Percentiles rank a stretch among this genome's conserved stretches.
Evolutionary conservation across 2,329 filamentous ascomycete species (phyloP).

Genomic region (Trichoderma endophyticum): DNA sequence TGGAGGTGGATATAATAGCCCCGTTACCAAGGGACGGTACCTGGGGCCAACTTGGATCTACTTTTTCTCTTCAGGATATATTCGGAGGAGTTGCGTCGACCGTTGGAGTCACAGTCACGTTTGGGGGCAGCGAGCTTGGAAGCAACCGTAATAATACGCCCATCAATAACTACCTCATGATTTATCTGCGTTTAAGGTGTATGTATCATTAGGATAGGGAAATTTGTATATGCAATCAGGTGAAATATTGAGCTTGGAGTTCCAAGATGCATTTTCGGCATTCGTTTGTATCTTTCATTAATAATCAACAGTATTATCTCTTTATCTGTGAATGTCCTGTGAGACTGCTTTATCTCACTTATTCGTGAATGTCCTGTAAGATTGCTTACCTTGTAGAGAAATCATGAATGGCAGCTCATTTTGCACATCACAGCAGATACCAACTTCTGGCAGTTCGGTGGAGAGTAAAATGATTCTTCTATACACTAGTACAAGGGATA

Average conservation of each 20-base stretch:
- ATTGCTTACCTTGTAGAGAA: background rate
- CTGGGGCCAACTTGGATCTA: background rate
- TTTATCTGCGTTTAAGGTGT: background rate
- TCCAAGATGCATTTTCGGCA: background rate
- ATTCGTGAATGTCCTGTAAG: background rate
- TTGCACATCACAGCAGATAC: background rate
- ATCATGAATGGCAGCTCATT: background rate
- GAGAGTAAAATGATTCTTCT: conserved; percentile 31
- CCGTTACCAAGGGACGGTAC: background rate
- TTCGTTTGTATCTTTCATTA: background rate
- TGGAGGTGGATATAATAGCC: background rate
- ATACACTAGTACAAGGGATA: conserved; percentile 38
- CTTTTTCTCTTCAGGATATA: background rate
- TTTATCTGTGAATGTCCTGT: background rate
- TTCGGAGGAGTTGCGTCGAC: background rate
- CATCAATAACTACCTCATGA: background rate
- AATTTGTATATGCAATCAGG: background rate
- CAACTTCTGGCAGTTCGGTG: background rate
- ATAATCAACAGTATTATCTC: background rate
- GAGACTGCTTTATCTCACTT: background rate
- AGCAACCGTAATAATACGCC: background rate
- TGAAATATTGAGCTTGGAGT: background rate
- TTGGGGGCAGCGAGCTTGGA: background rate
- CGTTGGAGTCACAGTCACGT: background rate
- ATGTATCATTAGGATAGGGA: conserved; percentile 5